Evolutionary conservation across 2,329 filamentous ascomycete genomes (phyloP), one percentile per base, ranked within the genome.

Genomic region (Colletotrichum simmondsii): DNA sequence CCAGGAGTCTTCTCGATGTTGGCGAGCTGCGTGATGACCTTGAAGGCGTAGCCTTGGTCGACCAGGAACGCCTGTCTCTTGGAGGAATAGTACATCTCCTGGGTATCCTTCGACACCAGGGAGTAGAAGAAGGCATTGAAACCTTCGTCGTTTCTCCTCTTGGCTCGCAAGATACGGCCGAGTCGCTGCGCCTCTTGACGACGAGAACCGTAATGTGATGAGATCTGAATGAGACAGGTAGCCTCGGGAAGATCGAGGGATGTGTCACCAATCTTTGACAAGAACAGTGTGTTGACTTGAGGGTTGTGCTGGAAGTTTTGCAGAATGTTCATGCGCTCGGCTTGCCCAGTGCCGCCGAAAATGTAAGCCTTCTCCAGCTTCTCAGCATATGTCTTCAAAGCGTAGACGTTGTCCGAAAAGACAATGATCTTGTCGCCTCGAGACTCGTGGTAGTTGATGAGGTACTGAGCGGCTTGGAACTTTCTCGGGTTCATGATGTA

Each of bases 101-200:
- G 93, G 0, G 97, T 99, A 80, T 99, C 97, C 81, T 98, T 98
- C 6, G 94, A 97, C 4, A 99, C 97, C 1, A 99, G 89, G 0
- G 95, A 97, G 84, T 99, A 99, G 86, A 99, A 99, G 83, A 98
- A 99, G 0, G 97, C 97, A 80, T 99, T 99, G 83, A 99, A 99
- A 8, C 97, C 97, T 81, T 98, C 97, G 77, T 99, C 97, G 78
- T 98, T 98, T 80, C 97, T 90, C 22, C 97, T 91, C 84, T 99
- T 99, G 16, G 97, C 97, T 83, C 97, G 91, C 3, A 99, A 90
- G 77, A 99, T 98, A 64, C 97, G 93, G 4, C 97, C 97, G 0
- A 98, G 87, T 2, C 97, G 92, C 81, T 98, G 97, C 0, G 97
- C 97, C 85, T 99, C 97, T 82, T 98, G 97, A 85, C 97, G 93